Percentiles rank a stretch among this genome's conserved stretches.
These are phyloP conservation scores for Ceratocystis cacaofunesta DNA, from an alignment of 2,329 filamentous ascomycete genomes.

Conservation along the genomic window DNA sequence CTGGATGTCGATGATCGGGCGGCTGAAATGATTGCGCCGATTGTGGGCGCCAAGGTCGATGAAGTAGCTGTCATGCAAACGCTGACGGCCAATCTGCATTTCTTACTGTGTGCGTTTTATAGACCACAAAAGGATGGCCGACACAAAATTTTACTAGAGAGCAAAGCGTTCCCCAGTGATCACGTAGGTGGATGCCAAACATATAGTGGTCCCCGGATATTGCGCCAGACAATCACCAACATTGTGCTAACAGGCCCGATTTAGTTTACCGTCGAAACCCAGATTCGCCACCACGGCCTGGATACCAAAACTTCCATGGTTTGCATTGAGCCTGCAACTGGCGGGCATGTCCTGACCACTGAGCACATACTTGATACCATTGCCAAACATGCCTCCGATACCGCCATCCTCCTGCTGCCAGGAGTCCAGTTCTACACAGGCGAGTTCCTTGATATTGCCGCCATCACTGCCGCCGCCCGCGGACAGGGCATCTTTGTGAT, in stretches of 20 bases:
- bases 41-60: constrained; percentile 53
- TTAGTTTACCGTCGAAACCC: constrained; percentile 64
- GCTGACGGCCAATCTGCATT: constrained; percentile 61
- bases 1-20: constrained; percentile 58
- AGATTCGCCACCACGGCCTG: constrained; percentile 53
- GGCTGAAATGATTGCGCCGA: constrained; percentile 46
- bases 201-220: background rate
- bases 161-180: constrained; percentile 74
- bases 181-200: constrained; percentile 36
- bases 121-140: constrained; percentile 38
- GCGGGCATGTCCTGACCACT: constrained; percentile 49
- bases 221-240: background rate
- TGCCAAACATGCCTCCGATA: constrained; percentile 54
- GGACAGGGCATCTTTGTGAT: constrained; percentile 57
- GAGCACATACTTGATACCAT: constrained; percentile 58
- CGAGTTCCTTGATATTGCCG: constrained; percentile 69
- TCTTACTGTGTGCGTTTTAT: constrained; percentile 72
- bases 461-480: constrained; percentile 65
- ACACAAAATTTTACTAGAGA: constrained; percentile 67
- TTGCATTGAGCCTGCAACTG: constrained; percentile 44
- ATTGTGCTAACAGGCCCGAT: background rate
- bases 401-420: constrained; percentile 65
- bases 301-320: constrained; percentile 52
- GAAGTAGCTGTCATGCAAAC: constrained; percentile 78
- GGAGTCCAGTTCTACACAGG: constrained; percentile 89